phyloP scores from a whole-genome alignment of 2,329 filamentous ascomycete genomes.

The Pseudopithomyces chartarum region DNA sequence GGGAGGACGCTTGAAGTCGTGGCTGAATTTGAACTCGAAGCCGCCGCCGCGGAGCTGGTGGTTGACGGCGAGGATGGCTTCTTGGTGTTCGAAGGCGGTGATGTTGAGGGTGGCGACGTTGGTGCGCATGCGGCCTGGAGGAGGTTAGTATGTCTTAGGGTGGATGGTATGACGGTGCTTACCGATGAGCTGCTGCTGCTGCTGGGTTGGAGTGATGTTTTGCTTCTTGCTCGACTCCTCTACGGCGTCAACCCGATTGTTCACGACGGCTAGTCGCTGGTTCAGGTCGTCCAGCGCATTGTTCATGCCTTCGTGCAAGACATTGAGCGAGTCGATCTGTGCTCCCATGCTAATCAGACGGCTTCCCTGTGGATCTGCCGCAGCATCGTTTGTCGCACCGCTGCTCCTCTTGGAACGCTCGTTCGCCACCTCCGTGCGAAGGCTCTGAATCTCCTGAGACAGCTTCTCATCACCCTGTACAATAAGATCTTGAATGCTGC shows the following conservation, averaged over 20 bases:
- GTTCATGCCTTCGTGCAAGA: neutral
- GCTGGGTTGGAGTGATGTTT: too few relatives aligned
- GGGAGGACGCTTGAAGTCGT: neutral
- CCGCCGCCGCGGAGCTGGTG: conserved; percentile 3
- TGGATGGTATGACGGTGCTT: neutral
- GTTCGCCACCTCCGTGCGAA: neutral
- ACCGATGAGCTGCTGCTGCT: neutral
- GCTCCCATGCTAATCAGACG: too few relatives aligned
- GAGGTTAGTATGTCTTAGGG: too few relatives aligned
- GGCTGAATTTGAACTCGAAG: neutral
- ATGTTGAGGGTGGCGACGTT: neutral
- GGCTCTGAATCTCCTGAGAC: neutral
- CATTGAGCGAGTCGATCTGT: neutral
- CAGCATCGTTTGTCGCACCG: neutral
- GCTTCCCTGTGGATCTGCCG: too few relatives aligned
- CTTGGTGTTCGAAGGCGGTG: neutral
- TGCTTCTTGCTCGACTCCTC: too few relatives aligned
- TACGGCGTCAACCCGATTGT: neutral
- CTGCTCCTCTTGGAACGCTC: neutral
- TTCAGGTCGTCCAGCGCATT: neutral
- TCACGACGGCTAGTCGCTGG: neutral
- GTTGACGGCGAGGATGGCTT: neutral
- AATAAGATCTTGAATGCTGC: neutral
- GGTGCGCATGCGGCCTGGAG: neutral
- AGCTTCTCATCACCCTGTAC: neutral